Evolutionary conservation across 1,139 yeast species (phyloP).

Genomic region (Pichia terricola): DNA sequence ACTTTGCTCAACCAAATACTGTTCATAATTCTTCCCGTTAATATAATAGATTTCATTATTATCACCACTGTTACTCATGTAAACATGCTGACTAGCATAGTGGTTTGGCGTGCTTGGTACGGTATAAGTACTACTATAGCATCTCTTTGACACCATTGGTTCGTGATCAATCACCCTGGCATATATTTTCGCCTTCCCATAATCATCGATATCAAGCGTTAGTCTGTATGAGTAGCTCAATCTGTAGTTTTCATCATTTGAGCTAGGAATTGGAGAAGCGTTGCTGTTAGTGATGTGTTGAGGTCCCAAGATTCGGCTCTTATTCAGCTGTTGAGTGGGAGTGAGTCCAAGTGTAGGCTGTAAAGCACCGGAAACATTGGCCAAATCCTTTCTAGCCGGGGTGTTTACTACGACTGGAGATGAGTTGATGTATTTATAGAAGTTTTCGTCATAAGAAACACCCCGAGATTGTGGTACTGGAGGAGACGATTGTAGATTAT

Average conservation of each 20-base stretch:
- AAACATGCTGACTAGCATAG: not conserved
- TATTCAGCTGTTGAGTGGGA: too few relatives aligned
- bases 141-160: not conserved
- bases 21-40: constrained; percentile 5
- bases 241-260: not conserved
- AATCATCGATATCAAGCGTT: constrained; percentile 6
- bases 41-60: not conserved
- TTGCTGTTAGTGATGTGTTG: not conserved
- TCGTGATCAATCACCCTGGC: constrained; percentile 7
- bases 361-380: too few relatives aligned
- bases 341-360: too few relatives aligned
- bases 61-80: not conserved
- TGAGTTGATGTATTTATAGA: constrained; percentile 9
- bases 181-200: constrained; percentile 8
- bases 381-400: not conserved
- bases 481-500: constrained; percentile 8
- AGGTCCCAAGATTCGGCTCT: too few relatives aligned
- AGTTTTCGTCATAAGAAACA: constrained; percentile 4
- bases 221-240: constrained; percentile 6
- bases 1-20: constrained; percentile 1
- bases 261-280: not conserved
- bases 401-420: constrained; percentile 6
- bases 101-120: not conserved
- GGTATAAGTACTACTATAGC: not conserved
- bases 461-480: not conserved